Percentiles rank a stretch among this genome's conserved stretches.
These are phyloP conservation scores for Haematococcus lacustris DNA, from an alignment of 139 green algal species.

Conservation along the genomic window DNA sequence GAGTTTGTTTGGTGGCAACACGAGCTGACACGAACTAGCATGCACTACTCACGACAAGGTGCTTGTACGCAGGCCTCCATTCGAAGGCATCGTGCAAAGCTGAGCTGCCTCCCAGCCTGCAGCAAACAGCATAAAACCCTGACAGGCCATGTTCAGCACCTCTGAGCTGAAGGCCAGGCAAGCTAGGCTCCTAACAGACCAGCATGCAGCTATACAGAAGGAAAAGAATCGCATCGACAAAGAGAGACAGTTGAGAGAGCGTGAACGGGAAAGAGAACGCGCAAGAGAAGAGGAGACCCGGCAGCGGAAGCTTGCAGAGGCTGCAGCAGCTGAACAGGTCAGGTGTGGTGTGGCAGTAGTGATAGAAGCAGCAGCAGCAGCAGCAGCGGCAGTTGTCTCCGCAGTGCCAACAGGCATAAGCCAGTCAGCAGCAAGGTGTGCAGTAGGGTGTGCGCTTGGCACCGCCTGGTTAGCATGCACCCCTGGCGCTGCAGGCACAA, in stretches of 20 bases:
- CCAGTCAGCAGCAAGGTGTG: background rate
- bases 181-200: too few species aligned
- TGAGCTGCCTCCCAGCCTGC: too few species aligned
- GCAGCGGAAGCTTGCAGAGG: slow-evolving; percentile 13
- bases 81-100: too few species aligned
- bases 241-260: slow-evolving; percentile 27
- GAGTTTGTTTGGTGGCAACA: too few species aligned
- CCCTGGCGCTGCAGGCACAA: background rate
- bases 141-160: too few species aligned
- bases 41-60: too few species aligned
- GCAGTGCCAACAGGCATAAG: background rate
- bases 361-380: background rate
- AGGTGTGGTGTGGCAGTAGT: background rate
- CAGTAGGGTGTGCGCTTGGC: background rate
- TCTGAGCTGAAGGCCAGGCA: too few species aligned
- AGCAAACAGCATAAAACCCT: too few species aligned
- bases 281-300: slow-evolving; percentile 31
- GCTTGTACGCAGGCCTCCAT: too few species aligned
- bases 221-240: too few species aligned
- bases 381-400: background rate
- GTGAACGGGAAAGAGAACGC: slow-evolving; percentile 26
- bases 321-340: slow-evolving; percentile 35
- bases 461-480: background rate
- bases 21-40: too few species aligned
- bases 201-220: too few species aligned